phyloP scores from a whole-genome alignment of 2,329 filamentous ascomycete species.

The Fusarium buharicum region DNA sequence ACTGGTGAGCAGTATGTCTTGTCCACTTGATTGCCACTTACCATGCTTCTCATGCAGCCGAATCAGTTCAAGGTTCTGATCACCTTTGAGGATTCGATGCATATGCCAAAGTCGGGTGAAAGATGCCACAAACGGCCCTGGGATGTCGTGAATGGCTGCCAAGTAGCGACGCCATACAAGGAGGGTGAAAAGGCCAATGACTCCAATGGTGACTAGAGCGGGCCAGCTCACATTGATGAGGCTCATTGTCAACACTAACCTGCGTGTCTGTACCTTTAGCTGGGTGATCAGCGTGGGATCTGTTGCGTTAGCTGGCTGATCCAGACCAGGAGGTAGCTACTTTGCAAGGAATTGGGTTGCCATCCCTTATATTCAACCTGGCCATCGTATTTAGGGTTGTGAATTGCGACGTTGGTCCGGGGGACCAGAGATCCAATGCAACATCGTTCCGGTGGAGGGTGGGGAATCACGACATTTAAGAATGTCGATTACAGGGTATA shows the following conservation, averaged over 20 bases:
- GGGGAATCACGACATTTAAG: too few species aligned
- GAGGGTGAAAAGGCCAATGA: neutral
- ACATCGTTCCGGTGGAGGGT: neutral
- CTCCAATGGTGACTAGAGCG: neutral
- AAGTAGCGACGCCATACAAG: conserved; percentile 21
- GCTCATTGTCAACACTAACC: too few species aligned
- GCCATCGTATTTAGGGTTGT: too few species aligned
- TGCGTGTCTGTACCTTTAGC: too few species aligned
- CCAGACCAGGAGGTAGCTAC: neutral
- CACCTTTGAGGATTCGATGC: conserved; percentile 3
- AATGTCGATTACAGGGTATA: too few species aligned
- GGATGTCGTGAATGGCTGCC: neutral
- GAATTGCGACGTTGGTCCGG: neutral
- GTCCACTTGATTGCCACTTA: neutral
- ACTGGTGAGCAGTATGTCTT: neutral
- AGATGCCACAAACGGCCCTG: conserved; percentile 5
- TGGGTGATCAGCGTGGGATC: too few species aligned
- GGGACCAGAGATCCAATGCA: neutral
- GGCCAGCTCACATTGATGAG: neutral
- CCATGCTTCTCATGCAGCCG: conserved; percentile 11
- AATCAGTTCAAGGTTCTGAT: conserved; percentile 10
- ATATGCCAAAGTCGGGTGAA: conserved; percentile 21
- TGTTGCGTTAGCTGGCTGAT: neutral
- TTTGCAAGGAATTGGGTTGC: too few species aligned
- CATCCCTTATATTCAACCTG: too few species aligned